Percentiles rank a stretch among this genome's conserved stretches.
Conservation (phyloP, 306 rosid genomes). For the Vigna angularis region DNA sequence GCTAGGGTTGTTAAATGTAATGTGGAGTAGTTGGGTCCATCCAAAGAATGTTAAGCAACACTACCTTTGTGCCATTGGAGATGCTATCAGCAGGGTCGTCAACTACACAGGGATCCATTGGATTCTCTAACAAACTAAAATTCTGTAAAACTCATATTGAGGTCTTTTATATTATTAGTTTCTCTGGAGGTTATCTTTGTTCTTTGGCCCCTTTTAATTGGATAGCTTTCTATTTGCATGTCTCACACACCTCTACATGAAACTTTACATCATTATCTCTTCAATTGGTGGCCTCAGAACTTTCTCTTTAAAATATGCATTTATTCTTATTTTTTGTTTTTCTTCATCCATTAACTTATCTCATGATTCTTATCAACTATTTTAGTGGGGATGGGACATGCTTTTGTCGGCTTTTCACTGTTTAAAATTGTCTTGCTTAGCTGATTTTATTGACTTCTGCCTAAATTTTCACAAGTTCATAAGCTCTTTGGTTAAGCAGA, state of each 20-base stretch:
- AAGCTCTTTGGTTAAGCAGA: slow-evolving; percentile 11
- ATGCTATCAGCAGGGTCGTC: not conserved
- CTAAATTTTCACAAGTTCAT: not conserved
- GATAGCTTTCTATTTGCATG: slow-evolving; percentile 7
- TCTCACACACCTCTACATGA: slow-evolving; percentile 1
- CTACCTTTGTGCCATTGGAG: not conserved
- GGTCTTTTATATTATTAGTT: not conserved
- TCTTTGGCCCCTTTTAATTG: slow-evolving; percentile 22
- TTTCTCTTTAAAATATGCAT: too few relatives aligned
- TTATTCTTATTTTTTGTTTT: too few relatives aligned
- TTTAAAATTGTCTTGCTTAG: not conserved
- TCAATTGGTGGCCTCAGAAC: too few relatives aligned
- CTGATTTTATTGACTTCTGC: slow-evolving; percentile 5
- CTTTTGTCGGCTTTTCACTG: slow-evolving; percentile 11
- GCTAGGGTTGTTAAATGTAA: not conserved
- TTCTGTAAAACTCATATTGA: slow-evolving; percentile 25
- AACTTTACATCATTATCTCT: not conserved
- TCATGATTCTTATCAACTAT: not conserved
- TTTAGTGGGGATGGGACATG: too few relatives aligned
- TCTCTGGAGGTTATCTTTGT: slow-evolving; percentile 14
- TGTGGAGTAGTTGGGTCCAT: not conserved
- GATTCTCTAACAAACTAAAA: slow-evolving; percentile 3
- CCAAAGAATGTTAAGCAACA: not conserved
- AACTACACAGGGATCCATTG: not conserved
- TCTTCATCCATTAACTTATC: not conserved